Evolutionary conservation across 1,284 basidiomycete genomes (phyloP).

Genomic region (Inonotus hispidus): DNA sequence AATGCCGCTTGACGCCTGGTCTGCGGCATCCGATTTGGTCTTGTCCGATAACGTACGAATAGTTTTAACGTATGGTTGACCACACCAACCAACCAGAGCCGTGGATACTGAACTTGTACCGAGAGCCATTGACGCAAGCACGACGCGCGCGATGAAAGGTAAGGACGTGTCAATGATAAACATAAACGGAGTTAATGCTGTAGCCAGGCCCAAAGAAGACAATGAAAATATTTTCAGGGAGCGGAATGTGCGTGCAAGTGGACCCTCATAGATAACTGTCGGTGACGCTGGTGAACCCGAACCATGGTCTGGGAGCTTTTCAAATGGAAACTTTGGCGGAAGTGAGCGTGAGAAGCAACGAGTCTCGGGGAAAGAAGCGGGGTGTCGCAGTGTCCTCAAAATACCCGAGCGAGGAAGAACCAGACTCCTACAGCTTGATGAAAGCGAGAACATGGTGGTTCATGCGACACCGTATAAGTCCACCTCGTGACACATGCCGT

Average conservation of each 20-base stretch:
- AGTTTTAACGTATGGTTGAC: slow-evolving; percentile 44
- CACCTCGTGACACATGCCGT: neutral
- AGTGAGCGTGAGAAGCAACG: neutral
- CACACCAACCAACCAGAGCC: slow-evolving; percentile 69
- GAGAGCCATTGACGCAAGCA: slow-evolving; percentile 65
- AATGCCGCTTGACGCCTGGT: slow-evolving; percentile 38
- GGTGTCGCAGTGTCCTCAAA: too few species aligned
- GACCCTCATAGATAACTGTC: slow-evolving; percentile 46
- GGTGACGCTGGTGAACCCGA: neutral
- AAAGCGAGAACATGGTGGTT: too few species aligned
- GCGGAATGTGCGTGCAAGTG: slow-evolving; percentile 65
- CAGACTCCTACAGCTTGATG: too few species aligned
- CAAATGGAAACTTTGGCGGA: neutral
- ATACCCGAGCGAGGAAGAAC: too few species aligned
- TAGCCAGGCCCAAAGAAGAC: slow-evolving; percentile 69
- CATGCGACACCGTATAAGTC: too few species aligned
- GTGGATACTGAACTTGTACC: slow-evolving; percentile 66
- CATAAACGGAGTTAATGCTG: slow-evolving; percentile 70
- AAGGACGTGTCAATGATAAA: slow-evolving; percentile 76
- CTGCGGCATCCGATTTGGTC: slow-evolving; percentile 33
- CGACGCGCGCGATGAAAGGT: slow-evolving; percentile 62
- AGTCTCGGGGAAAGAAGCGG: neutral
- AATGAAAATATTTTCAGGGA: slow-evolving; percentile 81
- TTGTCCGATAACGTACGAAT: slow-evolving; percentile 34
- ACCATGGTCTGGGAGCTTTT: neutral